Evolutionary conservation across 805 yeast genomes (phyloP), one percentile per base, ranked within the genome.

Genomic region (Saturnispora halmiae): DNA sequence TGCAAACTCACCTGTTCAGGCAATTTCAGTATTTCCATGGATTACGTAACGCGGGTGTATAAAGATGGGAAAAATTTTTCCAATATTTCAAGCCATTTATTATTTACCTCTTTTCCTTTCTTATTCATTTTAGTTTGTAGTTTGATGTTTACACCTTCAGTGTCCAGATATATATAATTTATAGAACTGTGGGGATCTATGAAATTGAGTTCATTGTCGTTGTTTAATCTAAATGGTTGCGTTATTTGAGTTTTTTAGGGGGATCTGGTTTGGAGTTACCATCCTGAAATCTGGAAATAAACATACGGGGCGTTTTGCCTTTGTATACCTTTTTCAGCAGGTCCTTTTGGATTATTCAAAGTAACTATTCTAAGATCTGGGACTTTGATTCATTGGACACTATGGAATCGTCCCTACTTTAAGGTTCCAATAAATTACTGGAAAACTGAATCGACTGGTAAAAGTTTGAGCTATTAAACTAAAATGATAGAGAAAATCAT

Each of bases 221-320:
- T 19, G 11, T 25, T 36, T 29, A 5, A 16, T 16, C 9, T 6
- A 25, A 18, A 9, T 27, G 8, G 19, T 8, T 18, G 13, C 21
- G 9, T 30, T 7, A 13, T 27, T 14, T 31, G 25, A 4, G 6
- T 15, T 25, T 16, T 13, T 34, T n/a, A n/a, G 19, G 34, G 36
- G 43, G 36, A 43, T 36, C 40, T 37, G 46, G 40, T 35, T 38
- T 38, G 49, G 41, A 14, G 40, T 43, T 34, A 39, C 42, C 45
- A 46, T 39, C 39, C 47, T 36, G 34, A 41, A 33, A 46, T 43
- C 49, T 38, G 16, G 30, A 33, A 25, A 36, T 36, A 43, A 40
- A 30, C 42, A 36, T 39, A 44, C 39, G 31, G 20, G 40, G 41
- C 49, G 49, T 46, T 46, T 38, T 46, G 49, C 41, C 31, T 30